Percentiles rank a stretch among this genome's conserved stretches.
These are phyloP conservation scores for Oidiodendron maius DNA, from an alignment of 495 filamentous ascomycete genomes.

Conservation along the genomic window DNA sequence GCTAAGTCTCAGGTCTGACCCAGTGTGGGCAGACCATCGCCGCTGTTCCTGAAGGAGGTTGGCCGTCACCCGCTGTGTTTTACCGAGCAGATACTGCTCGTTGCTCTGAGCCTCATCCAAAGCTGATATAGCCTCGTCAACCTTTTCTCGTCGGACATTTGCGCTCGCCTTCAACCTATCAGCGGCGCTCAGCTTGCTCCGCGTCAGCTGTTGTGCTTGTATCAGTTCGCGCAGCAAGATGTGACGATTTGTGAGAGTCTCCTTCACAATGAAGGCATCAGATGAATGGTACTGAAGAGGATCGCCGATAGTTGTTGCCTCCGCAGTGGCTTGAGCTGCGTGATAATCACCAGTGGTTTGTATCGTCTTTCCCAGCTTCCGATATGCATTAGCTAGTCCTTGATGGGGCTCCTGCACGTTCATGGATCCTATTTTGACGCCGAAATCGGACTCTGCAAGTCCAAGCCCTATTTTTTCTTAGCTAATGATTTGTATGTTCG, in stretches of 20 bases:
- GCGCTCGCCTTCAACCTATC: slow-evolving; percentile 81
- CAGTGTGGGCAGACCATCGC: slow-evolving; percentile 84
- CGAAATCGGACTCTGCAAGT: slow-evolving; percentile 88
- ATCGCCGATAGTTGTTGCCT: slow-evolving; percentile 91
- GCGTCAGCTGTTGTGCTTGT: slow-evolving; percentile 75
- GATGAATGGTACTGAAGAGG: slow-evolving; percentile 92
- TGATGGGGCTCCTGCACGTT: slow-evolving; percentile 82
- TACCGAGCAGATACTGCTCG: slow-evolving; percentile 73
- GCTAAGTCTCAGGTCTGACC: slow-evolving; percentile 68
- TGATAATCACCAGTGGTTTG: slow-evolving; percentile 92
- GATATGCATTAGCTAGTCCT: slow-evolving; percentile 82
- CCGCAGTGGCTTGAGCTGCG: slow-evolving; percentile 94
- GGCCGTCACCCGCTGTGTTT: slow-evolving; percentile 78
- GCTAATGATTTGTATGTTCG: background rate
- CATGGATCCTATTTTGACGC: slow-evolving; percentile 80
- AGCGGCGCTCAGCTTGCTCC: slow-evolving; percentile 72
- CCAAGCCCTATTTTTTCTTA: slow-evolving; percentile 61
- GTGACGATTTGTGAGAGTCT: slow-evolving; percentile 96
- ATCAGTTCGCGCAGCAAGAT: slow-evolving; percentile 93
- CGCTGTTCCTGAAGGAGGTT: slow-evolving; percentile 87
- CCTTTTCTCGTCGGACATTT: slow-evolving; percentile 84
- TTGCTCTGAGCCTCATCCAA: slow-evolving; percentile 79
- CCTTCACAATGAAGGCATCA: slow-evolving; percentile 97
- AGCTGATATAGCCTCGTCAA: slow-evolving; percentile 87
- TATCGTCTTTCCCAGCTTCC: slow-evolving; percentile 89